phyloP scores from a whole-genome alignment of 495 filamentous ascomycete genomes.

The Cercophora newfieldiana region DNA sequence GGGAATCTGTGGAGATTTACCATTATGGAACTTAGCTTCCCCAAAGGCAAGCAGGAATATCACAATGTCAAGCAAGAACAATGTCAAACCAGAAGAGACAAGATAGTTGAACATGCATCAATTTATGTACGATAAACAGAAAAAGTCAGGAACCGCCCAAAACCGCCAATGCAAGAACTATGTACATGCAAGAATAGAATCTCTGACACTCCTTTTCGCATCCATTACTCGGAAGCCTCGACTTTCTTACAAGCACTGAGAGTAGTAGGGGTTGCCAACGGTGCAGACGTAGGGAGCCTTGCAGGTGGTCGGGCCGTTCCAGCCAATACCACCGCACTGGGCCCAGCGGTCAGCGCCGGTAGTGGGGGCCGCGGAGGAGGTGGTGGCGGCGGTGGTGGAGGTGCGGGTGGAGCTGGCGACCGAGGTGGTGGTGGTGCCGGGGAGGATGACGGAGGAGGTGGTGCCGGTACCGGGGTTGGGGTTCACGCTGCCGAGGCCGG shows the following conservation, averaged over 20 bases:
- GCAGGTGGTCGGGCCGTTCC: conserved; percentile 44
- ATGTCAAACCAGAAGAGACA: neutral
- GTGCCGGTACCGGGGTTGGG: conserved; percentile 19
- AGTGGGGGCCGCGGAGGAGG: conserved; percentile 13
- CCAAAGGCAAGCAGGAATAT: no score
- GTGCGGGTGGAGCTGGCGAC: conserved; percentile 18
- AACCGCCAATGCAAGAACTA: conserved; percentile 24
- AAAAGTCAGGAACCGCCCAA: conserved; percentile 5
- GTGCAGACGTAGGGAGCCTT: conserved; percentile 36
- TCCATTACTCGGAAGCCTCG: neutral
- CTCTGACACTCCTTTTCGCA: neutral
- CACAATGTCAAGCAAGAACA: no score
- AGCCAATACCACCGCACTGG: conserved; percentile 53
- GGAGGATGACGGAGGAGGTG: conserved; percentile 15
- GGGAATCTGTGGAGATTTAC: neutral
- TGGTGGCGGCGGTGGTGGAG: conserved; percentile 18
- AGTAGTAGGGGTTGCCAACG: conserved; percentile 39
- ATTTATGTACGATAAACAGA: conserved; percentile 24
- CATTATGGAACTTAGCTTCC: no score
- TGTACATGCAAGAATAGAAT: conserved; percentile 23
- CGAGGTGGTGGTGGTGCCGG: conserved; percentile 19
- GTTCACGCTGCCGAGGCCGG: conserved; percentile 22
- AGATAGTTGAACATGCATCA: conserved; percentile 14
- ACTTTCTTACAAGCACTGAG: conserved; percentile 41
- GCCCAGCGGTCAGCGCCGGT: conserved; percentile 25